phyloP scores from a whole-genome alignment of 2,329 filamentous ascomycete genomes.

The Huntiella savannae region DNA sequence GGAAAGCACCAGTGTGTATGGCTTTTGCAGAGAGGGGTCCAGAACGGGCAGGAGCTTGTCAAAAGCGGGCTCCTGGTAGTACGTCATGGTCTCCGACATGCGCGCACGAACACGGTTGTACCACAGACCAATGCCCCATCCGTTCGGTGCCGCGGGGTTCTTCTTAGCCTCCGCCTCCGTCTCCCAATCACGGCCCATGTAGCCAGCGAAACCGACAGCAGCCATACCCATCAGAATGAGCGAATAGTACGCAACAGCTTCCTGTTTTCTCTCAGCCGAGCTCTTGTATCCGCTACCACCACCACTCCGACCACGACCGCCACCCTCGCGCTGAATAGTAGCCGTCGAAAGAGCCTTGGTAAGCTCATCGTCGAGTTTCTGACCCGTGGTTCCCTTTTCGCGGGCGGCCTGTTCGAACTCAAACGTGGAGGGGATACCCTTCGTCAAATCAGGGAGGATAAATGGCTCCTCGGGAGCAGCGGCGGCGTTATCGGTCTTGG shows the following conservation, averaged over 20 bases:
- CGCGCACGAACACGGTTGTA: conserved; percentile 66
- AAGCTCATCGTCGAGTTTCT: conserved; percentile 20
- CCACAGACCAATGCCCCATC: conserved; percentile 58
- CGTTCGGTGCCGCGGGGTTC: conserved; percentile 49
- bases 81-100: conserved; percentile 55
- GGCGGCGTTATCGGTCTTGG: background rate
- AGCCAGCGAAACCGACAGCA: conserved; percentile 41
- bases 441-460: conserved; percentile 75
- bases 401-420: conserved; percentile 45
- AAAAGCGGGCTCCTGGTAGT: conserved; percentile 93
- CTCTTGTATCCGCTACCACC: conserved; percentile 74
- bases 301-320: conserved; percentile 30
- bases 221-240: conserved; percentile 42
- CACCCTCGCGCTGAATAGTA: conserved; percentile 20
- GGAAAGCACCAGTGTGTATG: conserved; percentile 82
- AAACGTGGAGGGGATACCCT: conserved; percentile 82
- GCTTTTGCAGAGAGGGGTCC: conserved; percentile 61
- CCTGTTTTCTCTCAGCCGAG: conserved; percentile 67
- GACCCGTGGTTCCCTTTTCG: conserved; percentile 1
- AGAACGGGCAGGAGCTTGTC: conserved; percentile 75
- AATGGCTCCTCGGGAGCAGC: conserved; percentile 25
- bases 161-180: conserved; percentile 52
- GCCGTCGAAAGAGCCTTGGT: conserved; percentile 14
- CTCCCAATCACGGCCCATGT: conserved; percentile 79
- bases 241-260: conserved; percentile 55